Evolutionary conservation across 148 eudicot genomes (phyloP).

Genomic region (Mesembryanthemum crystallinum): DNA sequence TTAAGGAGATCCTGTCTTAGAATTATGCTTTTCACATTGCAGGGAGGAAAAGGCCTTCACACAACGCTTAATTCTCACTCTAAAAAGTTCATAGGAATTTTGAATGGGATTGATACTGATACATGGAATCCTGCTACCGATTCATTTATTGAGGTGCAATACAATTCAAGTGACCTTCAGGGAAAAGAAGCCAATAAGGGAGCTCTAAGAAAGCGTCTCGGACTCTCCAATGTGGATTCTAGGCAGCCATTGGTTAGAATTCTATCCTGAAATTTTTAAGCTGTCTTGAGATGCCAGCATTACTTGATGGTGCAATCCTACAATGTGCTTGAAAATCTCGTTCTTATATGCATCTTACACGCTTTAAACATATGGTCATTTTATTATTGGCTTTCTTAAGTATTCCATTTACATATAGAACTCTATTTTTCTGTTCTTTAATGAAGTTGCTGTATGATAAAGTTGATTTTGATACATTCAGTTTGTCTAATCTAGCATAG

Average conservation of each 20-base stretch:
- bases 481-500: background rate
- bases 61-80: conserved; percentile 68
- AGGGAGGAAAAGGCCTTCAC: conserved; percentile 94
- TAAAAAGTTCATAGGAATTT: conserved; percentile 83
- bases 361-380: background rate
- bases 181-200: conserved; percentile 82
- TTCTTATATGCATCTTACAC: background rate
- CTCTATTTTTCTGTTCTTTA: background rate
- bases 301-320: background rate
- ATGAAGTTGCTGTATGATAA: background rate
- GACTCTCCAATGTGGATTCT: conserved; percentile 56
- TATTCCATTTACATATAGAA: background rate
- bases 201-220: conserved; percentile 69
- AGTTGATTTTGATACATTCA: background rate
- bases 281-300: background rate
- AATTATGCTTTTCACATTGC: conserved; percentile 15
- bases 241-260: conserved; percentile 62
- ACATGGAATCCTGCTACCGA: conserved; percentile 94
- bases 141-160: conserved; percentile 66
- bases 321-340: background rate
- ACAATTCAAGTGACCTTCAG: conserved; percentile 59
- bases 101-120: conserved; percentile 95
- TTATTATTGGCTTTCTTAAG: background rate
- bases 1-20: conserved; percentile 5
- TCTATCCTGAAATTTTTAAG: background rate